Conservation (phyloP, 2,329 filamentous ascomycete genomes). For the Dactylonectria estremocensis region DNA sequence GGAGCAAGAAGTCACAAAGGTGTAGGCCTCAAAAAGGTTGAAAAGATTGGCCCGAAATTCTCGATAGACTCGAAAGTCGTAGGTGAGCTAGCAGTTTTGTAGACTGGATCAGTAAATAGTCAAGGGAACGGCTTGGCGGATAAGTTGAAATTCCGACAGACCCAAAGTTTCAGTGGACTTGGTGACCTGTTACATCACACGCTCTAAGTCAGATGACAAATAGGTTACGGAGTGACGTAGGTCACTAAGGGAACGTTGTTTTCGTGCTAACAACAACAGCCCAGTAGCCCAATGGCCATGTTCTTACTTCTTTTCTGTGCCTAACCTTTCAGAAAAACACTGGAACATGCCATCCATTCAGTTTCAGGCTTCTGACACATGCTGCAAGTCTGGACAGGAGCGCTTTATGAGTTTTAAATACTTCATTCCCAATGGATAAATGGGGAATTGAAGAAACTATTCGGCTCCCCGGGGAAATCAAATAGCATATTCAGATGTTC, state of each 20-base stretch:
- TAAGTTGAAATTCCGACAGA: not conserved
- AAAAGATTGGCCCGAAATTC: too few relatives aligned
- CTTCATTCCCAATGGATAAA: not conserved
- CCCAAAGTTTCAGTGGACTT: not conserved
- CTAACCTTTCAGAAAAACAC: not conserved
- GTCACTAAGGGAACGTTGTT: not conserved
- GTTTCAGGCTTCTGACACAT: not conserved
- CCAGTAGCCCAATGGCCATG: not conserved
- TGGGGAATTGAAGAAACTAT: not conserved
- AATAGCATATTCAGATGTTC: conserved; percentile 1
- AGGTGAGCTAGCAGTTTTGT: too few relatives aligned
- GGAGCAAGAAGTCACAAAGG: too few relatives aligned
- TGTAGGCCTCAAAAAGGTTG: too few relatives aligned
- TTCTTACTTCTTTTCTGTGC: not conserved
- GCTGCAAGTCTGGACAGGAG: not conserved
- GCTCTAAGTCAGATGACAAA: not conserved
- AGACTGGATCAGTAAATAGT: too few relatives aligned
- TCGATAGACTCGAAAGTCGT: too few relatives aligned
- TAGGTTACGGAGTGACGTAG: not conserved
- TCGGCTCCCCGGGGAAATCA: not conserved
- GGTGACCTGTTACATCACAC: not conserved
- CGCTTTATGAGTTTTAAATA: not conserved
- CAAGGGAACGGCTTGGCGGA: too few relatives aligned
- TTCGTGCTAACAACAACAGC: not conserved
- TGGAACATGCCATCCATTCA: not conserved